phyloP scores from a whole-genome alignment of 2,329 filamentous ascomycete genomes.

The Oidium heveae region DNA sequence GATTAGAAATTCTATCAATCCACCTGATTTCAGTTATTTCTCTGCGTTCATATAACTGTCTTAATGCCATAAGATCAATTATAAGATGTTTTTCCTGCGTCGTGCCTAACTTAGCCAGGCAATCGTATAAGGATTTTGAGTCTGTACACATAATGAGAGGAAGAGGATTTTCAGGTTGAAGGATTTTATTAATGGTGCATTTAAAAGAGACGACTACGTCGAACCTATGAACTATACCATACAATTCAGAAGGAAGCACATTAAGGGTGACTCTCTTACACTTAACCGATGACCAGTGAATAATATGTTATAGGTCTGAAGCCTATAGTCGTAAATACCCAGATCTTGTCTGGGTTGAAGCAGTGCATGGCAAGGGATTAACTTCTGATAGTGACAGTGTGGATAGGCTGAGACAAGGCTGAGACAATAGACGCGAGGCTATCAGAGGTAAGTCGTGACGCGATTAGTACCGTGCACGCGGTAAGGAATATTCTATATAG shows the following conservation, averaged over 20 bases:
- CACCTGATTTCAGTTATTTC: slow-evolving; percentile 1
- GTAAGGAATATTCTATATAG: no score
- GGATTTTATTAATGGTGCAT: slow-evolving; percentile 1
- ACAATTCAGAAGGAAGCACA: slow-evolving; percentile 4
- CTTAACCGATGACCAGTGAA: slow-evolving; percentile 1
- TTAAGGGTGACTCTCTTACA: slow-evolving; percentile 3
- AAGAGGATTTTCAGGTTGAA: neutral
- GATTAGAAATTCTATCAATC: slow-evolving; percentile 2
- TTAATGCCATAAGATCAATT: neutral
- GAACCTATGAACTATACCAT: slow-evolving; percentile 2
- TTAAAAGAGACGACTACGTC: slow-evolving; percentile 1
- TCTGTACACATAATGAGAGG: slow-evolving; percentile 1
- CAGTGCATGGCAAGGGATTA: no score
- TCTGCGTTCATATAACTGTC: neutral
- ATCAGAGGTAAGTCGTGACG: no score
- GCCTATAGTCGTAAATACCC: no score
- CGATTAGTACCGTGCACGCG: no score
- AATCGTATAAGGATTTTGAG: slow-evolving; percentile 1
- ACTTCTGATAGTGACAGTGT: no score
- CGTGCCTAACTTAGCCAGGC: slow-evolving; percentile 1
- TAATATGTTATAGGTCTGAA: no score
- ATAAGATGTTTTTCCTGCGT: neutral
- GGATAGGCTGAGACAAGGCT: no score
- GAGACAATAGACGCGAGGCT: no score
- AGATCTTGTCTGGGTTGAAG: no score